Percentiles rank a stretch among this genome's conserved stretches.
These are phyloP conservation scores for Torulaspora maleeae DNA, from an alignment of 805 yeast genomes.

Conservation along the genomic window DNA sequence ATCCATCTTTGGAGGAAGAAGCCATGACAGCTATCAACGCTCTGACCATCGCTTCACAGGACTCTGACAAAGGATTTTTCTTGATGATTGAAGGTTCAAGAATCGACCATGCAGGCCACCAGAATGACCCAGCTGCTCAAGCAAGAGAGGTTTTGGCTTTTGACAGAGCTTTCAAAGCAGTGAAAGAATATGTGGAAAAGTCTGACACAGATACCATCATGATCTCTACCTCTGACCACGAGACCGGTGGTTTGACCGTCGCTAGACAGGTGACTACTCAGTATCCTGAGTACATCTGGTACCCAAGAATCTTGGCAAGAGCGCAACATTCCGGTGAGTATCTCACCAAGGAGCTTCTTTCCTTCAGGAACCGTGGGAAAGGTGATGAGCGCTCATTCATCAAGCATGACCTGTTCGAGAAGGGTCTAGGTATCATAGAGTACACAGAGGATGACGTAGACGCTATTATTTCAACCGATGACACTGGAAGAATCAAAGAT, in stretches of 20 bases:
- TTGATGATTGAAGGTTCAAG: slow-evolving; percentile 85
- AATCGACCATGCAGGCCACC: slow-evolving; percentile 94
- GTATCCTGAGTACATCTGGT: slow-evolving; percentile 88
- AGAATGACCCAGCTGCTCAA: slow-evolving; percentile 91
- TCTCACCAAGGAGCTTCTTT: slow-evolving; percentile 45
- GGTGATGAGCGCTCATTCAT: slow-evolving; percentile 41
- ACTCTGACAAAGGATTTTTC: slow-evolving; percentile 81
- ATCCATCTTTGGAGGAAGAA: slow-evolving; percentile 79
- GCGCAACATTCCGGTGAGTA: slow-evolving; percentile 77
- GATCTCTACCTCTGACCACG: slow-evolving; percentile 87
- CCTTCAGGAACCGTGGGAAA: slow-evolving; percentile 32
- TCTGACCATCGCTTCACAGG: slow-evolving; percentile 58
- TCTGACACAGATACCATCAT: slow-evolving; percentile 72
- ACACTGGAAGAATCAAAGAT: slow-evolving; percentile 37
- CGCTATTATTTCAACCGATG: slow-evolving; percentile 36
- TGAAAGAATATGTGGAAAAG: slow-evolving; percentile 59
- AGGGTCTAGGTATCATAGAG: slow-evolving; percentile 64
- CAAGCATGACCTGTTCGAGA: slow-evolving; percentile 48
- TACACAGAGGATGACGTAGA: slow-evolving; percentile 51
- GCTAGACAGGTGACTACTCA: slow-evolving; percentile 65
- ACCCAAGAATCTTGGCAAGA: slow-evolving; percentile 66
- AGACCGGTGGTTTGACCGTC: slow-evolving; percentile 90
- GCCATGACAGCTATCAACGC: slow-evolving; percentile 69
- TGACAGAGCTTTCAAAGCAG: slow-evolving; percentile 76
- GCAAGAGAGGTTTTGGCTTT: slow-evolving; percentile 86